phyloP scores from a whole-genome alignment of 2,329 filamentous ascomycete species.

The Nemania sp. region DNA sequence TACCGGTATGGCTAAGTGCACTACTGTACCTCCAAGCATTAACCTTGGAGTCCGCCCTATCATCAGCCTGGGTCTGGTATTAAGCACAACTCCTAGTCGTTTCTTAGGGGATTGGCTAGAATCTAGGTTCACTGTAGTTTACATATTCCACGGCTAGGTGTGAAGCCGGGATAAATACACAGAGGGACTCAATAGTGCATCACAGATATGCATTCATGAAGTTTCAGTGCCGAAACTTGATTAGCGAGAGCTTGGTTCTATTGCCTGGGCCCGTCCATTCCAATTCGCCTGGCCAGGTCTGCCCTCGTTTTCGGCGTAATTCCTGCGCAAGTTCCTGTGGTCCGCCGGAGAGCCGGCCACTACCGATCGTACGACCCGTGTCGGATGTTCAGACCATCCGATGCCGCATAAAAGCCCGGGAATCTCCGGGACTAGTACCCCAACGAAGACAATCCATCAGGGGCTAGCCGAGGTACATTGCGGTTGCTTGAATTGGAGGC shows the following conservation, averaged over 20 bases:
- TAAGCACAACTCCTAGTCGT: too few relatives aligned
- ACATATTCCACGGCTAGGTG: too few relatives aligned
- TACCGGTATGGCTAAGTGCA: too few relatives aligned
- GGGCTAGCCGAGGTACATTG: constrained; percentile 15
- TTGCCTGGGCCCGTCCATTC: background rate
- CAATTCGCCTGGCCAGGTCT: background rate
- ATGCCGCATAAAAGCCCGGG: constrained; percentile 11
- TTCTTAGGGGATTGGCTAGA: too few relatives aligned
- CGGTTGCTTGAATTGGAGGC: background rate
- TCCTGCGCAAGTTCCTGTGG: background rate
- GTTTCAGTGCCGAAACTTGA: background rate
- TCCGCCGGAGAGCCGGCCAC: background rate
- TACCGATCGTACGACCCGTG: constrained; percentile 11
- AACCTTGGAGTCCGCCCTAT: too few relatives aligned
- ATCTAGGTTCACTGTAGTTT: too few relatives aligned
- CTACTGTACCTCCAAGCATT: too few relatives aligned
- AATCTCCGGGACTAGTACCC: constrained; percentile 7
- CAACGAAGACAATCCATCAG: background rate
- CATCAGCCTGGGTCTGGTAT: too few relatives aligned
- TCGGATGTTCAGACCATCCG: constrained; percentile 23
- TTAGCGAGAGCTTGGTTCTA: background rate
- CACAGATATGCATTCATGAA: background rate
- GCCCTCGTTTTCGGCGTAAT: background rate
- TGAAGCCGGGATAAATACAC: background rate
- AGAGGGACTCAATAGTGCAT: background rate